Conservation (phyloP, 2,329 filamentous ascomycete genomes). For the Aspergillus ruber region DNA sequence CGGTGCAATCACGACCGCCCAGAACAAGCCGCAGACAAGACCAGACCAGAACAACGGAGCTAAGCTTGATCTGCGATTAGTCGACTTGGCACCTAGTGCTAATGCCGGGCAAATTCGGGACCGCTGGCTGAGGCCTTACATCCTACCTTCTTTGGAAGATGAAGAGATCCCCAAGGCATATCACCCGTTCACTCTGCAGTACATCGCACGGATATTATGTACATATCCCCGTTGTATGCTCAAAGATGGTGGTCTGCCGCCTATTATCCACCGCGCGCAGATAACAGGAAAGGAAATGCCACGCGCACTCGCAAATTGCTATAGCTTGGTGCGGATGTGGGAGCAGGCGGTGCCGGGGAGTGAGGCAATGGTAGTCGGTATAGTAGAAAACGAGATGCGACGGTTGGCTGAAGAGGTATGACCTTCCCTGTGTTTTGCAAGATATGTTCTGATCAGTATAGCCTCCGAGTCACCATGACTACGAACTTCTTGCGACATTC, state of each 20-base stretch:
- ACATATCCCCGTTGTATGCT: slow-evolving; percentile 20
- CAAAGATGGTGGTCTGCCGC: slow-evolving; percentile 10
- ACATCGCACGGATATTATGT: slow-evolving; percentile 16
- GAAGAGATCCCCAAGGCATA: slow-evolving; percentile 16
- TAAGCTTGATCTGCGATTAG: slow-evolving; percentile 7
- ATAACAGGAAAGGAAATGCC: slow-evolving; percentile 5
- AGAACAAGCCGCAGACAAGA: background rate
- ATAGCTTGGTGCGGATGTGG: slow-evolving; percentile 22
- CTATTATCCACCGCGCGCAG: slow-evolving; percentile 21
- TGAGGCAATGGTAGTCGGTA: slow-evolving; percentile 16
- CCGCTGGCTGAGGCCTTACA: slow-evolving; percentile 21
- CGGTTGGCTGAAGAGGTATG: slow-evolving; percentile 13
- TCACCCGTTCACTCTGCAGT: slow-evolving; percentile 18
- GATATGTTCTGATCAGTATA: background rate
- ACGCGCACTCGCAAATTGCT: slow-evolving; percentile 18
- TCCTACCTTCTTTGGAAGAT: slow-evolving; percentile 10
- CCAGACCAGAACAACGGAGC: background rate
- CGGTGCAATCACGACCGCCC: background rate
- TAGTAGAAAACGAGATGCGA: slow-evolving; percentile 21
- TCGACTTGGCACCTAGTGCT: slow-evolving; percentile 9
- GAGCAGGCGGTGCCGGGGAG: slow-evolving; percentile 19
- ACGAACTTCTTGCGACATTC: slow-evolving; percentile 39
- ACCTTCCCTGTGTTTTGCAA: background rate
- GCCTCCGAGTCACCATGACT: slow-evolving; percentile 12
- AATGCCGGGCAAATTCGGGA: slow-evolving; percentile 21